phyloP scores from a whole-genome alignment of 768 basidiomycete species.

The Russula dissimulans region DNA sequence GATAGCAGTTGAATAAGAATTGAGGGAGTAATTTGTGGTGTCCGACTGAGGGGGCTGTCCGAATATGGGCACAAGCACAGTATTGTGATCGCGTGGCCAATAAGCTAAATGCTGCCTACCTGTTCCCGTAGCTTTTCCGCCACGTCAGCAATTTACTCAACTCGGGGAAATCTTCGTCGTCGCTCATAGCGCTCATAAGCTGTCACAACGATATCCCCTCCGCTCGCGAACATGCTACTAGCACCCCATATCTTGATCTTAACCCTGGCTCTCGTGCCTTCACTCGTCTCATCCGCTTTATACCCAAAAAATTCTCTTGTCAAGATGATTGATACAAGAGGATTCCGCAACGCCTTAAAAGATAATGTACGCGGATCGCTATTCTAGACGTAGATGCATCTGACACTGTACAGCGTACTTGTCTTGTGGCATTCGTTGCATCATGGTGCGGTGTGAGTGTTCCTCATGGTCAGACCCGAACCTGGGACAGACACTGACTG shows the following conservation, averaged over 20 bases:
- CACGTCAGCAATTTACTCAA: no score
- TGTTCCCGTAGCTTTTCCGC: no score
- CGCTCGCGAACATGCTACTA: neutral
- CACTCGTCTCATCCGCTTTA: conserved; percentile 43
- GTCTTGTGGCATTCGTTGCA: conserved; percentile 85
- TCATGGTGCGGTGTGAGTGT: conserved; percentile 81
- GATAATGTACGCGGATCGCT: conserved; percentile 49
- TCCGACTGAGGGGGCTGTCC: no score
- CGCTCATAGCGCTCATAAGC: no score
- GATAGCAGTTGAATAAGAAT: no score
- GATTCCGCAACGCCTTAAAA: conserved; percentile 65
- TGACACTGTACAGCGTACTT: conserved; percentile 45
- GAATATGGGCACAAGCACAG: no score
- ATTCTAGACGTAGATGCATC: neutral
- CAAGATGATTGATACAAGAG: conserved; percentile 62
- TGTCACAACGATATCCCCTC: neutral
- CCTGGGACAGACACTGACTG: neutral
- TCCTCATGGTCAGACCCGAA: neutral
- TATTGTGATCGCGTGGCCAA: no score
- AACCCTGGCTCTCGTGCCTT: conserved; percentile 33
- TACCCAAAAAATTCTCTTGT: conserved; percentile 39
- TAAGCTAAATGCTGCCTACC: no score
- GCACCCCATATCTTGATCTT: conserved; percentile 27
- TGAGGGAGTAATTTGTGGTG: no score
- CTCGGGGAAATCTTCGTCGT: no score